These are phyloP conservation scores for Sporothrix variecibatus DNA, from an alignment of 2,329 filamentous ascomycete genomes.

Conservation along the genomic window DNA sequence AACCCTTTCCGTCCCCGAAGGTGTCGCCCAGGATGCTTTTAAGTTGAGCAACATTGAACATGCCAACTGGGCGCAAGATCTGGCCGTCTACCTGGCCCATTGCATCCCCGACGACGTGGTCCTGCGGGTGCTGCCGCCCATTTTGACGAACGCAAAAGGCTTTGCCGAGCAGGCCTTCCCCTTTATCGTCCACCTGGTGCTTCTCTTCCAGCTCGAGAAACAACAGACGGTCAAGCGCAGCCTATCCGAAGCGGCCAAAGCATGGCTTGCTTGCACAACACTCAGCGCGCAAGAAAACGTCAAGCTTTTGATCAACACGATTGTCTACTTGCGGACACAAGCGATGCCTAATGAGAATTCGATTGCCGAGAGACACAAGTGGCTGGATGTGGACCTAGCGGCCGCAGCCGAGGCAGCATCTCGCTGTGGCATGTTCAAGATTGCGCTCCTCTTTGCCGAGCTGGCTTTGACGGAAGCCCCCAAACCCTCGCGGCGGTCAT, in stretches of 20 bases:
- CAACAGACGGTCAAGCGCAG: conserved; percentile 59
- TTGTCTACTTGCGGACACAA: conserved; percentile 88
- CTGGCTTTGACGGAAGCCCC: conserved; percentile 60
- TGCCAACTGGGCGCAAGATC: conserved; percentile 60
- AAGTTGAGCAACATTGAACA: conserved; percentile 46
- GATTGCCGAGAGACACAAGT: conserved; percentile 74
- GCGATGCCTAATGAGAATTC: conserved; percentile 72
- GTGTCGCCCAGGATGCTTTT: conserved; percentile 40
- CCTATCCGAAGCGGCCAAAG: conserved; percentile 66
- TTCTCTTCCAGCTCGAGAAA: conserved; percentile 67
- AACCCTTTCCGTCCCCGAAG: background rate
- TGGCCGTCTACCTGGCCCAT: conserved; percentile 63
- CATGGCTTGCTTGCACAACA: conserved; percentile 60
- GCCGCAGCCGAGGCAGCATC: conserved; percentile 71
- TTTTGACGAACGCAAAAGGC: conserved; percentile 65
- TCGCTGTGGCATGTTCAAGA: conserved; percentile 81
- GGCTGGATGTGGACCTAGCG: conserved; percentile 82
- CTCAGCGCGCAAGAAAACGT: conserved; percentile 60
- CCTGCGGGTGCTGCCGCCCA: conserved; percentile 65
- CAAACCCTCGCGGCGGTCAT: conserved; percentile 67
- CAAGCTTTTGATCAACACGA: conserved; percentile 71
- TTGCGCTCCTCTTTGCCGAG: conserved; percentile 81
- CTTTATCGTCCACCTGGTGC: conserved; percentile 79
- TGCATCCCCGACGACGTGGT: conserved; percentile 65
- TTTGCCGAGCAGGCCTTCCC: conserved; percentile 77